Evolutionary conservation across 2,329 filamentous ascomycete genomes (phyloP), one percentile per base, ranked within the genome.

Genomic region (Xylaria arbuscula): DNA sequence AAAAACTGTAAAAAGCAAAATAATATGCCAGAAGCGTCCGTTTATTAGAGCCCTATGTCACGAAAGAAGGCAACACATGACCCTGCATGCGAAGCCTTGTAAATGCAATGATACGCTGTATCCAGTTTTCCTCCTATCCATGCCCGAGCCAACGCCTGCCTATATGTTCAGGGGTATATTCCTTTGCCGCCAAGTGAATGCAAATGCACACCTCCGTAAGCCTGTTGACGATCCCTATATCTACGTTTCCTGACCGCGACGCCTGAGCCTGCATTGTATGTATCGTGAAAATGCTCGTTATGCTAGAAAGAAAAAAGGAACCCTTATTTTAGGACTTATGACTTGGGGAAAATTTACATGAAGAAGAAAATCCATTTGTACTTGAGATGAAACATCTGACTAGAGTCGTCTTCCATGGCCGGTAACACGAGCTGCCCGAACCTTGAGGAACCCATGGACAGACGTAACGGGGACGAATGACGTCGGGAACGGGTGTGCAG

Each of bases 391-490:
- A 22, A 42, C 22, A 9, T 28, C 28, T 48, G 19, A 17, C 36
- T 28, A 42, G 13, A 56, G 11, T 55, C 66, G 47, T 66, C 77
- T 74, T 0, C 68, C 74, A 24, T 73, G 72, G 42, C 76, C 76
- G 3, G 76, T 77, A 8, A 69, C 67, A 10, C 76, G 67, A 9
- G 61, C 57, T 2, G 58, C 59, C 15, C 62, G 53, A 10, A 57
- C 54, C 66, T 71, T 74, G 7, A 78, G 28, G 58, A 78, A 78
- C 24, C 74, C 73, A 9, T 70, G 68, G 45, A 78, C 66, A 8
- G 73, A 66, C 2, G 69, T 72, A 54, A 75, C 72, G 10, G 74
- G 72, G 1, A 72, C 55, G n/a, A 70, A 53, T 1, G 58, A 58
- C 2, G 74, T 73, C n/a, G 75, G 72, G 6, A 69, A 67, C 0